Conservation (phyloP, 2,329 filamentous ascomycete genomes). For the Grosmannia clavigera region DNA sequence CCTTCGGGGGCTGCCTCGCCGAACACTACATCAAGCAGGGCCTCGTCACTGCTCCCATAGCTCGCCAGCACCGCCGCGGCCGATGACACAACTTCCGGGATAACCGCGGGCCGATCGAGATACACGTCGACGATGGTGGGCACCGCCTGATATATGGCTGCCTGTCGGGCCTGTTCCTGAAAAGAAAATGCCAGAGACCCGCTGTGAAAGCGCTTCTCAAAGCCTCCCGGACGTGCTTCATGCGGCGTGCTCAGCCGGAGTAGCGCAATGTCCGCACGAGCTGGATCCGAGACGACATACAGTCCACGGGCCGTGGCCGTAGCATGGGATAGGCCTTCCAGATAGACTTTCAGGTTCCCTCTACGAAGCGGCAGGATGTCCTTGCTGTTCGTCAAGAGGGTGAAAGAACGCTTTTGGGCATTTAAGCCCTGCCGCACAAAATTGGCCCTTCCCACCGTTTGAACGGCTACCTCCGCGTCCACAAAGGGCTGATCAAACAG, state of each 20-base stretch:
- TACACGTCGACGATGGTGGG: constrained; percentile 29
- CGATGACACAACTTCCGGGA: constrained; percentile 17
- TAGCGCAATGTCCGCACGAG: constrained; percentile 28
- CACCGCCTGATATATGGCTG: constrained; percentile 24
- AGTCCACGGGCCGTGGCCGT: constrained; percentile 5
- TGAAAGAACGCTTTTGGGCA: not conserved
- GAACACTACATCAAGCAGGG: constrained; percentile 31
- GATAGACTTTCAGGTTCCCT: not conserved
- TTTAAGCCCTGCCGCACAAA: constrained; percentile 17
- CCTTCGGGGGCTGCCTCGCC: constrained; percentile 18
- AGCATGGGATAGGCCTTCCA: not conserved
- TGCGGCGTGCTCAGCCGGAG: constrained; percentile 26
- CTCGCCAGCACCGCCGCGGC: constrained; percentile 25
- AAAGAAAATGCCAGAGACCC: constrained; percentile 16
- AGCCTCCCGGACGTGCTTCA: constrained; percentile 27
- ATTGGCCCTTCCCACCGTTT: constrained; percentile 30
- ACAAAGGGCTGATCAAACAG: constrained; percentile 38
- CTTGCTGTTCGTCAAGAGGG: not conserved
- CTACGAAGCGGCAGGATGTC: not conserved
- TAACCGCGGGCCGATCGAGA: constrained; percentile 28
- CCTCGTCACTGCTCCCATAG: constrained; percentile 15
- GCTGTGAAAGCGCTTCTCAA: constrained; percentile 25
- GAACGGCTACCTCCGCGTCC: constrained; percentile 27
- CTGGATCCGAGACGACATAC: constrained; percentile 20
- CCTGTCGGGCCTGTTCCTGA: not conserved